These are phyloP conservation scores for Musa beccarii DNA, from an alignment of 176 grass and related monocot species.

Conservation along the genomic window DNA sequence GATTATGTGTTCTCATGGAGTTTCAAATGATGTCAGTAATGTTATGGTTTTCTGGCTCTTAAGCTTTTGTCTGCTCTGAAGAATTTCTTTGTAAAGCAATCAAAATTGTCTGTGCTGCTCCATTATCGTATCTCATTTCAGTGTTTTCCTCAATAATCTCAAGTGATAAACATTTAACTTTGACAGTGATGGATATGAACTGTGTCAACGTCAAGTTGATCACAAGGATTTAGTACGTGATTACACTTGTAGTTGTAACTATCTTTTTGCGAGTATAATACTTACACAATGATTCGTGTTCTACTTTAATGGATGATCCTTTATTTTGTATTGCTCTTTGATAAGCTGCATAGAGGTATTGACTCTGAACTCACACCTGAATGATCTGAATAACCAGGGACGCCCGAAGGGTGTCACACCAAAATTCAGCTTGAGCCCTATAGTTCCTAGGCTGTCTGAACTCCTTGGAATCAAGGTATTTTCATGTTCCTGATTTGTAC, in stretches of 20 bases:
- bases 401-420: conserved; percentile 72
- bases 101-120: too few relatives aligned
- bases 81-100: too few relatives aligned
- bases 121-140: too few relatives aligned
- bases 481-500: conserved; percentile 4
- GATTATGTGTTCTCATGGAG: too few relatives aligned
- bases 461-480: conserved; percentile 53
- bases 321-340: not conserved
- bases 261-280: not conserved
- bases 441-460: conserved; percentile 54
- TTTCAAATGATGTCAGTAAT: too few relatives aligned
- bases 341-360: not conserved
- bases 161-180: too few relatives aligned
- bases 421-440: conserved; percentile 53
- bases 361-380: not conserved
- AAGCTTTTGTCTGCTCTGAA: too few relatives aligned
- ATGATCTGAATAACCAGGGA: conserved; percentile 38
- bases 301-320: not conserved
- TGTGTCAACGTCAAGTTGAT: too few relatives aligned
- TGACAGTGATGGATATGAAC: too few relatives aligned
- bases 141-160: too few relatives aligned
- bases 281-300: not conserved
- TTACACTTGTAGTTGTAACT: not conserved
- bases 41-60: too few relatives aligned
- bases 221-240: too few relatives aligned